Conservation (phyloP, 495 filamentous ascomycete species). For the Penicillium silybi region DNA sequence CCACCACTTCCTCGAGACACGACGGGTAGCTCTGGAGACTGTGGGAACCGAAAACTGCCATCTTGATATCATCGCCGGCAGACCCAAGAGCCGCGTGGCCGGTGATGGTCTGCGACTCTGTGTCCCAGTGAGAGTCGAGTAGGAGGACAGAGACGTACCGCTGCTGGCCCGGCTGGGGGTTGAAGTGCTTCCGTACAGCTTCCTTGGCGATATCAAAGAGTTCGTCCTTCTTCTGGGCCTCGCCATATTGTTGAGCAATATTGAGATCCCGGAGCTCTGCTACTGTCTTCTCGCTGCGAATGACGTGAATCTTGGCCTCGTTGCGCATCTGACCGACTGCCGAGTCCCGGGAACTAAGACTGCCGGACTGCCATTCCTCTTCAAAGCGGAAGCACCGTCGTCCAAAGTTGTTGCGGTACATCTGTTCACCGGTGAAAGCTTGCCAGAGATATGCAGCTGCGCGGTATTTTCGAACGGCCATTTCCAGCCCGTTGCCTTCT, state of each 20-base stretch:
- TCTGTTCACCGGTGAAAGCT: conserved; percentile 90
- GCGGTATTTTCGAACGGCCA: conserved; percentile 77
- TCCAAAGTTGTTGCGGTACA: conserved; percentile 81
- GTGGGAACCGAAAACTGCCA: conserved; percentile 89
- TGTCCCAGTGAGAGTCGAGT: conserved; percentile 86
- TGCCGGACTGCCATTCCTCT: conserved; percentile 86
- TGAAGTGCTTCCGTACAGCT: conserved; percentile 72
- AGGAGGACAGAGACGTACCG: conserved; percentile 81
- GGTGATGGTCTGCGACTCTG: conserved; percentile 58
- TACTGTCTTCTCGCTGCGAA: conserved; percentile 77
- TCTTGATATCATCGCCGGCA: conserved; percentile 62
- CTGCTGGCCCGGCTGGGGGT: conserved; percentile 67
- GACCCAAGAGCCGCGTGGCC: conserved; percentile 81
- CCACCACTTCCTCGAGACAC: conserved; percentile 78
- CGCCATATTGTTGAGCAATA: conserved; percentile 71
- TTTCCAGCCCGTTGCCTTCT: conserved; percentile 77
- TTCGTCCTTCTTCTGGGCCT: conserved; percentile 62
- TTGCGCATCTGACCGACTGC: conserved; percentile 71
- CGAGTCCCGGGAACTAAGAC: conserved; percentile 65
- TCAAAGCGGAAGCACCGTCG: conserved; percentile 84
- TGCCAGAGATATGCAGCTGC: conserved; percentile 96
- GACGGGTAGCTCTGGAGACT: conserved; percentile 82
- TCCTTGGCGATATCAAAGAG: conserved; percentile 72
- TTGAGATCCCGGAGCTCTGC: conserved; percentile 76
- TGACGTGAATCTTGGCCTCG: conserved; percentile 81